These are phyloP conservation scores for Leishmania martiniquensis DNA, from an alignment of 208 protist genomes.

Conservation along the genomic window DNA sequence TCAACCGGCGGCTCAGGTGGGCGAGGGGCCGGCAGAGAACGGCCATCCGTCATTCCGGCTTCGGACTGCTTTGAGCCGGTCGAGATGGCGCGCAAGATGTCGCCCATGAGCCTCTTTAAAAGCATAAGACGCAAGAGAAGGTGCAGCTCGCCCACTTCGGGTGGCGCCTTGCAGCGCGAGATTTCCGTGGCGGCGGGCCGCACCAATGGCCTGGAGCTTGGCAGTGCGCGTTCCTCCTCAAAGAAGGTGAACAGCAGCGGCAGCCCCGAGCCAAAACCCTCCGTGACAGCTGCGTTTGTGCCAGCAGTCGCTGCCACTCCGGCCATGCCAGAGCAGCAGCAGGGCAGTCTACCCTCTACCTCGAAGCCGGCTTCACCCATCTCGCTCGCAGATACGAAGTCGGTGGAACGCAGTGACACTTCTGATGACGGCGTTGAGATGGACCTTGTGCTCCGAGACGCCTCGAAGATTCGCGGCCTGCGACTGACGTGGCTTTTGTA, in stretches of 20 bases:
- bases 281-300: neutral
- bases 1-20: neutral
- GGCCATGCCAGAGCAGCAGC: neutral
- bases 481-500: conserved; percentile 74
- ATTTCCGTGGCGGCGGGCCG: conserved; percentile 2
- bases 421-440: conserved; percentile 25
- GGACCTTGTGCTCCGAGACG: conserved; percentile 60
- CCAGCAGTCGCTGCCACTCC: neutral
- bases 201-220: conserved; percentile 1
- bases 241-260: conserved; percentile 5
- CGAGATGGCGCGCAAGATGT: conserved; percentile 5
- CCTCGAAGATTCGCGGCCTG: conserved; percentile 54
- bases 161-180: neutral
- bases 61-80: conserved; percentile 12
- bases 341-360: neutral
- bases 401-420: conserved; percentile 14
- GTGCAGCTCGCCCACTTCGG: conserved; percentile 8
- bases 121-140: conserved; percentile 7
- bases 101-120: conserved; percentile 6
- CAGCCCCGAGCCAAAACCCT: neutral
- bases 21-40: neutral
- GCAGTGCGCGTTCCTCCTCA: neutral
- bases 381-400: neutral
- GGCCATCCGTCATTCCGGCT: conserved; percentile 1
- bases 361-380: neutral